phyloP scores from a whole-genome alignment of 768 basidiomycete species.

The Coprinellus aureogranulatus region DNA sequence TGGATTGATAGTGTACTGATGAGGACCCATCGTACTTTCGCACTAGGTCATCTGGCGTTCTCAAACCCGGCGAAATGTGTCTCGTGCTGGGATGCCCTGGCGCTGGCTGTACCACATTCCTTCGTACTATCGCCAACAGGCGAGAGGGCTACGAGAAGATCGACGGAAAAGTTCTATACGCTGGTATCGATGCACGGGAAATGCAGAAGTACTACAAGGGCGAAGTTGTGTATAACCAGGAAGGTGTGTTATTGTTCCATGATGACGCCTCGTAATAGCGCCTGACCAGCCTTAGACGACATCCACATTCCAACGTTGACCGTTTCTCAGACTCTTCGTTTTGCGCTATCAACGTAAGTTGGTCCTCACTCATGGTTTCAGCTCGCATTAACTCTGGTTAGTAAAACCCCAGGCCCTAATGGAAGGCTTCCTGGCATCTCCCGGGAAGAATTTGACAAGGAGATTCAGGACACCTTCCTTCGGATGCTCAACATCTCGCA shows the following conservation, averaged over 20 bases:
- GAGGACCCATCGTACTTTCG: neutral
- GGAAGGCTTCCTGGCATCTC: conserved; percentile 69
- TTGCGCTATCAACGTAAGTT: conserved; percentile 60
- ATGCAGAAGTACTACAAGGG: conserved; percentile 78
- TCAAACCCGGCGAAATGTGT: conserved; percentile 85
- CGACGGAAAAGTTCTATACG: conserved; percentile 74
- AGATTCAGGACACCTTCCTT: conserved; percentile 62
- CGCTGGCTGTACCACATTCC: conserved; percentile 82
- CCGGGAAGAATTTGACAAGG: conserved; percentile 52
- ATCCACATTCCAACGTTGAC: conserved; percentile 81
- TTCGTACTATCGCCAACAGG: conserved; percentile 80
- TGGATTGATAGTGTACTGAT: neutral
- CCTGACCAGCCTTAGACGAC: conserved; percentile 65
- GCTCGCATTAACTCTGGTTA: conserved; percentile 20
- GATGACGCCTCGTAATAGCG: neutral
- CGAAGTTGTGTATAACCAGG: conserved; percentile 76
- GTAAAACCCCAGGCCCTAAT: conserved; percentile 70
- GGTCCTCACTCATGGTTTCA: too few relatives aligned
- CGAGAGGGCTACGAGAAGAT: conserved; percentile 63
- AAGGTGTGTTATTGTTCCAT: conserved; percentile 53
- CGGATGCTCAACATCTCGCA: conserved; percentile 83
- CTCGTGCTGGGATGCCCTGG: conserved; percentile 82
- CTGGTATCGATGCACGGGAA: conserved; percentile 71
- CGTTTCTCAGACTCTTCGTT: conserved; percentile 72
- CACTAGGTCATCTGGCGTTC: conserved; percentile 57